Evolutionary conservation across 2,329 filamentous ascomycete species (phyloP).

Genomic region (Sclerotinia trifoliorum): DNA sequence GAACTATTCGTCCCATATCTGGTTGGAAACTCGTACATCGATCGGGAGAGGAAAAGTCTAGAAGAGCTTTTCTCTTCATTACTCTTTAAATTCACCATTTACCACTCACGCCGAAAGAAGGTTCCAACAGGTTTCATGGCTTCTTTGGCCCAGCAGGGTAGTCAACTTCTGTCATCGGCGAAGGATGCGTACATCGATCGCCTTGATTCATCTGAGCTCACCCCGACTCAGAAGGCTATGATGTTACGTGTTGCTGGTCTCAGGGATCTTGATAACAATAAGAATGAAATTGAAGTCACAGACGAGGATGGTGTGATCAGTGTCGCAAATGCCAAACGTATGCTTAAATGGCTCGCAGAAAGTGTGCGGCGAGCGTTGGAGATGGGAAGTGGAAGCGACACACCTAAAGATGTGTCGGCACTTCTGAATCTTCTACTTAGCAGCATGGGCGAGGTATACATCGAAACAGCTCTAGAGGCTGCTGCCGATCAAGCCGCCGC

Average conservation of each 20-base stretch:
- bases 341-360: conserved; percentile 97
- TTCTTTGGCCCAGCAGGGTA: conserved; percentile 84
- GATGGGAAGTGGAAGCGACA: conserved; percentile 82
- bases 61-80: conserved; percentile 87
- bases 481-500: conserved; percentile 70
- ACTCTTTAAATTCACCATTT: conserved; percentile 95
- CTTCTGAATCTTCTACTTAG: conserved; percentile 79
- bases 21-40: conserved; percentile 68
- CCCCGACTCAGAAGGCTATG: conserved; percentile 83
- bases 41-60: conserved; percentile 65
- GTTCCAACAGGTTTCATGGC: conserved; percentile 89
- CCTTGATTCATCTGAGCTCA: conserved; percentile 84
- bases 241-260: conserved; percentile 86
- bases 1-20: conserved; percentile 74
- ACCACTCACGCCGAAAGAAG: conserved; percentile 85
- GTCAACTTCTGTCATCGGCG: conserved; percentile 81
- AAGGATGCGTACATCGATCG: conserved; percentile 89
- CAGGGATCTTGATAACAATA: conserved; percentile 69
- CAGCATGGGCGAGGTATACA: conserved; percentile 82
- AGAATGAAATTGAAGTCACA: conserved; percentile 84
- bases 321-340: conserved; percentile 87
- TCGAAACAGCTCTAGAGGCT: conserved; percentile 66
- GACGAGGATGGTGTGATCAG: conserved; percentile 86
- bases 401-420: conserved; percentile 87
- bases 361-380: conserved; percentile 89